Evolutionary conservation across 2,329 filamentous ascomycete genomes (phyloP), one percentile per base, ranked within the genome.

Genomic region (Sclerotinia trifoliorum): DNA sequence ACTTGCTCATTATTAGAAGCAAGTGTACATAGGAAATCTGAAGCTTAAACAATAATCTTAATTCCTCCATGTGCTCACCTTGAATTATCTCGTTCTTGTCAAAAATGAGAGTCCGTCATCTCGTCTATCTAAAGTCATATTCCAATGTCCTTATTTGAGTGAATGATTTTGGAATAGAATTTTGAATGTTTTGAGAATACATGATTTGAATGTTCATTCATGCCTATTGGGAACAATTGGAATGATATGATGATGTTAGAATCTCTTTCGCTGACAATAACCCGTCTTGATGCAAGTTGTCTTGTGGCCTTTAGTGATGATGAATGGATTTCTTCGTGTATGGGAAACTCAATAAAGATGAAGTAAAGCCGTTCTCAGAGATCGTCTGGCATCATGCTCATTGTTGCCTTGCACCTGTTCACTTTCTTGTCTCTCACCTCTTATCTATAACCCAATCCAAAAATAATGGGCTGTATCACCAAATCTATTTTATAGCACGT

Each of bases 21-120:
- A 65, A 44, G 63, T 35, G 35, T 21, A 62, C 44, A 49, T 49
- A 24, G 56, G 58, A 32, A 62, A 48, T 62, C 26, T 49, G 49
- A 62, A 32, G 58, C 46, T 62, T 13, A 51, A 24, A 62, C 32
- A 6, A 62, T 49, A 62, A 29, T 44, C 29, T 48, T 13, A 35
- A 62, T 39, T 10, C 29, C 26, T 51, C 44, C 32, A 24, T 32
- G 48, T 48, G 29, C 52, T 35, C 51, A 19, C 15, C 15, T 17
- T 55, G 29, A 39, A 35, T 55, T 19, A n/a, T 32, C 26, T 32
- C 19, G 26, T 6, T 55, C 3, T 21, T 19, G 21, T 11, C 7
- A 29, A 29, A 17, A 26, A 54, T 26, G 7, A 29, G 35, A 39
- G 35, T 39, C 13, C 35, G 35, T 39, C 35, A 39, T 39, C 35